A percentile compares a stretch with the other conserved stretches of the same genome.
These are phyloP conservation scores for Trichoderma sp. DNA, from an alignment of 2,329 filamentous ascomycete species.

Conservation along the genomic window DNA sequence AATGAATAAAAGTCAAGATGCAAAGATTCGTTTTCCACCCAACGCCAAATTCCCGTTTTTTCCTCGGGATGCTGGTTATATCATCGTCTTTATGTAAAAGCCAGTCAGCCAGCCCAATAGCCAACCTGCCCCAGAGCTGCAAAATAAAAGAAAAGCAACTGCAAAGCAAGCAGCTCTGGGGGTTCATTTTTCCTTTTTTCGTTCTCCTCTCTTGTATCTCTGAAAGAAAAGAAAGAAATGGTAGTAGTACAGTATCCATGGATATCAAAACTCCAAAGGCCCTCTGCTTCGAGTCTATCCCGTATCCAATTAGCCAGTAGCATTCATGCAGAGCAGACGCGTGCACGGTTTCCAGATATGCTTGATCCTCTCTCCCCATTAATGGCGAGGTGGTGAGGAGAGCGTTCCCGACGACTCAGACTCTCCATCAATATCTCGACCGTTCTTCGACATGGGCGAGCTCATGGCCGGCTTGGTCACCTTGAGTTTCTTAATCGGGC, in stretches of 20 bases:
- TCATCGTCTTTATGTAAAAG: conserved; percentile 15
- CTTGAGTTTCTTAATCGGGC: conserved; percentile 44
- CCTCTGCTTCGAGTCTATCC: conserved; percentile 27
- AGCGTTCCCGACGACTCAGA: conserved; percentile 57
- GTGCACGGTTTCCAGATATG: background rate
- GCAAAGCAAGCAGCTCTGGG: conserved; percentile 5
- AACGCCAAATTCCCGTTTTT: conserved; percentile 24
- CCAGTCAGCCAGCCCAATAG: conserved; percentile 19
- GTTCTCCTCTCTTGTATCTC: conserved; percentile 8
- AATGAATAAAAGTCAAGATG: background rate
- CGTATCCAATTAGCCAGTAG: conserved; percentile 25
- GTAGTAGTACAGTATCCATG: conserved; percentile 22
- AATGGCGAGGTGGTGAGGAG: conserved; percentile 48
- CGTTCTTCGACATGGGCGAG: conserved; percentile 49
- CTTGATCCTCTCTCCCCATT: background rate
- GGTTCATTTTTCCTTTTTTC: background rate
- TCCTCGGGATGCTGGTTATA: conserved; percentile 22
- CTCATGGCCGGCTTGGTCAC: conserved; percentile 47
- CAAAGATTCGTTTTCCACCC: conserved; percentile 11
- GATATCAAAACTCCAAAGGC: conserved; percentile 9
- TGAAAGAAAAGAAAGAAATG: conserved; percentile 17
- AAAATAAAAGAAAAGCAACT: background rate
- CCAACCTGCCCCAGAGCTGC: conserved; percentile 20
- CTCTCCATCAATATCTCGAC: conserved; percentile 48
- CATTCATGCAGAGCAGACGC: background rate